phyloP scores from a whole-genome alignment of 176 grass and related monocot genomes.

The bread wheat (Triticum aestivum) region IWGSC_CS_RefSeq_v2.1 NC_057813.1:310525093-310525592 shows the following conservation, averaged over 20 bases:
- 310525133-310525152: slow-evolving; percentile 45
- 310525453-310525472: neutral
- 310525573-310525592: slow-evolving; percentile 13
- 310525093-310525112: slow-evolving; percentile 34
- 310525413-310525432: slow-evolving; percentile 52
- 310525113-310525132: slow-evolving; percentile 44
- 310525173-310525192: slow-evolving; percentile 64
- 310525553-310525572: neutral
- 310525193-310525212: slow-evolving; percentile 53
- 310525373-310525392: slow-evolving; percentile 84
- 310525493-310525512: slow-evolving; percentile 17
- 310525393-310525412: slow-evolving; percentile 89
- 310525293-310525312: slow-evolving; percentile 93
- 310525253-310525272: slow-evolving; percentile 66
- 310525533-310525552: neutral
- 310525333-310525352: slow-evolving; percentile 44
- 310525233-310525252: slow-evolving; percentile 70
- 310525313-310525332: slow-evolving; percentile 72
- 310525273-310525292: slow-evolving; percentile 86
- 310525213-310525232: slow-evolving; percentile 72
- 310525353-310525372: slow-evolving; percentile 89
- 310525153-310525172: slow-evolving; percentile 58
- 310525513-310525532: neutral
- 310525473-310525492: neutral
- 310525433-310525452: slow-evolving; percentile 4